Percentiles rank a stretch among this genome's conserved stretches.
These are phyloP conservation scores for Arachis monticola DNA, from an alignment of 331 rosid species.

Conservation along the genomic window DNA sequence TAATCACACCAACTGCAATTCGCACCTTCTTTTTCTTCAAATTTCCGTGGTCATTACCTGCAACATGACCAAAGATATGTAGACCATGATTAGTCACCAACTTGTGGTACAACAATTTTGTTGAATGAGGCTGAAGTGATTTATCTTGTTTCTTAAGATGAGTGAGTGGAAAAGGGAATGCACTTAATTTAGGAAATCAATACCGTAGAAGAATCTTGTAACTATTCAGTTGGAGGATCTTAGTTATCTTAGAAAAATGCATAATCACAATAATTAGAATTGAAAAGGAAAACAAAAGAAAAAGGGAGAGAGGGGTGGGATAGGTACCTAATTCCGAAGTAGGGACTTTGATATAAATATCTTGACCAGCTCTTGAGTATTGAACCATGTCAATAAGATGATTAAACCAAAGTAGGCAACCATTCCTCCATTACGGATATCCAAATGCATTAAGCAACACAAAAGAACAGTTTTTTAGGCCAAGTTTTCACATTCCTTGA, in stretches of 20 bases:
- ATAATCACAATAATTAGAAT: not conserved
- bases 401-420: not conserved
- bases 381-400: not conserved
- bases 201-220: too few relatives aligned
- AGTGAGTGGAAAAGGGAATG: too few relatives aligned
- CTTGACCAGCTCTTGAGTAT: not conserved
- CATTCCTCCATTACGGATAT: not conserved
- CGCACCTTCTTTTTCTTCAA: not conserved
- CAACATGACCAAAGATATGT: not conserved
- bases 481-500: not conserved
- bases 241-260: not conserved
- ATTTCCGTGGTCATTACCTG: not conserved
- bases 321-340: not conserved
- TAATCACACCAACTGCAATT: not conserved
- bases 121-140: too few relatives aligned
- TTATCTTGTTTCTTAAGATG: too few relatives aligned
- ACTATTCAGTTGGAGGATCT: too few relatives aligned
- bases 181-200: too few relatives aligned
- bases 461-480: not conserved
- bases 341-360: not conserved
- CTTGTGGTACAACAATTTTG: not conserved
- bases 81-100: not conserved
- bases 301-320: not conserved
- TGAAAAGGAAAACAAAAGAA: too few relatives aligned
- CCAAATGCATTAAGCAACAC: not conserved